These are phyloP conservation scores for Melanogaster broomeanus DNA, from an alignment of 768 basidiomycete species.

Conservation along the genomic window DNA sequence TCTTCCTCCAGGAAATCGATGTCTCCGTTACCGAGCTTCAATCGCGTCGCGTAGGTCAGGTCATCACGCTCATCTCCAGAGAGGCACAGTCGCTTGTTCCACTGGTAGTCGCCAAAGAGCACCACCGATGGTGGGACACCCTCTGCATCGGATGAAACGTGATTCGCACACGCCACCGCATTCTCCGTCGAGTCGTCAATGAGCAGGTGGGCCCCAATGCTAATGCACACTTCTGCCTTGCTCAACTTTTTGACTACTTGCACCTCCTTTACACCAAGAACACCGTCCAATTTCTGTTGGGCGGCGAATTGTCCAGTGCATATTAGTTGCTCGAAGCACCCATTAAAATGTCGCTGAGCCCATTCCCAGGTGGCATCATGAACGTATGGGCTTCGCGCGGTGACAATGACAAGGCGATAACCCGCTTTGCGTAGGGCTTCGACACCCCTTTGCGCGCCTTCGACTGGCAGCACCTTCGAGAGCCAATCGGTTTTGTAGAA, in stretches of 20 bases:
- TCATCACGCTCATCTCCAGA: constrained; percentile 48
- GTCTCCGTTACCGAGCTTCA: constrained; percentile 45
- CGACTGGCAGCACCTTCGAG: constrained; percentile 49
- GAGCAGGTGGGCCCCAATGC: constrained; percentile 62
- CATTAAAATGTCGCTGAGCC: constrained; percentile 66
- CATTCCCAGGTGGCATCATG: constrained; percentile 65
- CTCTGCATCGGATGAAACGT: constrained; percentile 15
- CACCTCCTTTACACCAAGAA: constrained; percentile 22
- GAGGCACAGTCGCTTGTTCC: constrained; percentile 64
- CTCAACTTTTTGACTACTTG: constrained; percentile 55
- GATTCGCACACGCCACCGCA: constrained; percentile 55
- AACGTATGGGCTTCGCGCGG: constrained; percentile 61
- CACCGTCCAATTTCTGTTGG: constrained; percentile 35
- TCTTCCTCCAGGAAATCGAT: constrained; percentile 61
- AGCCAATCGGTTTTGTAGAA: constrained; percentile 59
- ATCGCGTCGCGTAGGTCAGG: constrained; percentile 52
- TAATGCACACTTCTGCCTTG: constrained; percentile 73
- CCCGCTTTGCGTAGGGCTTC: constrained; percentile 60
- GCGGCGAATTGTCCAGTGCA: constrained; percentile 74
- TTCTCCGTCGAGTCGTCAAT: constrained; percentile 86
- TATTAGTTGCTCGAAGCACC: constrained; percentile 59
- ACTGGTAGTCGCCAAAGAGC: constrained; percentile 75
- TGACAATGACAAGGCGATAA: constrained; percentile 71
- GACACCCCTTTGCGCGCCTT: constrained; percentile 62
- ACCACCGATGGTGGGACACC: constrained; percentile 52